A percentile compares a stretch with the other conserved stretches of the same genome.
Conservation (phyloP, 768 basidiomycete species). For the Psilocybe subaeruginosa region DNA sequence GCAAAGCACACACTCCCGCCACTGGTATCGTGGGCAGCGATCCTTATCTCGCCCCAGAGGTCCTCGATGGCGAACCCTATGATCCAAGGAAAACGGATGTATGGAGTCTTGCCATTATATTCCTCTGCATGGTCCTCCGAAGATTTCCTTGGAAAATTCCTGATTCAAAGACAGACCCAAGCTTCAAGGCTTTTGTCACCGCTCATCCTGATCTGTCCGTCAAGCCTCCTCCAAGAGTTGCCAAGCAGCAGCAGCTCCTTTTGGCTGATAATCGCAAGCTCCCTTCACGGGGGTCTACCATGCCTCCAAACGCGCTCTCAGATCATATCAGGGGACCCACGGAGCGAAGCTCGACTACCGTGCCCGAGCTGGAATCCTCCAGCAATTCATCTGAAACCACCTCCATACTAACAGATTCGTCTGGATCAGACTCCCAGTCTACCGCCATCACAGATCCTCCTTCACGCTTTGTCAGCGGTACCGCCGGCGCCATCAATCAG, state of each 20-base stretch:
- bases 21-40: constrained; percentile 96
- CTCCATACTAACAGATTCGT: constrained; percentile 47
- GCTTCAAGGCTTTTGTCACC: constrained; percentile 89
- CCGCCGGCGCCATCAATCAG: constrained; percentile 22
- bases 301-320: constrained; percentile 31
- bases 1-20: constrained; percentile 78
- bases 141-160: constrained; percentile 99
- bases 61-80: constrained; percentile 77
- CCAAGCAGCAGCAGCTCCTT: constrained; percentile 20
- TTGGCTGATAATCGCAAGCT: constrained; percentile 17
- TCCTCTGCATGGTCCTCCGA: constrained; percentile 97
- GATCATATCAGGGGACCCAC: constrained; percentile 25
- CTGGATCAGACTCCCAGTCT: constrained; percentile 40
- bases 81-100: constrained; percentile 98
- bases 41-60: constrained; percentile 98
- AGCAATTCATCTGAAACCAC: constrained; percentile 45
- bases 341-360: constrained; percentile 36
- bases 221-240: constrained; percentile 44
- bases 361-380: constrained; percentile 31
- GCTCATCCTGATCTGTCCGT: constrained; percentile 86
- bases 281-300: constrained; percentile 37
- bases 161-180: constrained; percentile 89
- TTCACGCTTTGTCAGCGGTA: constrained; percentile 42
- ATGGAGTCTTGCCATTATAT: constrained; percentile 98
- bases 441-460: constrained; percentile 53